phyloP scores from a whole-genome alignment of 192 early-diverging fungal genomes.

The Coemansia sp. region DNA sequence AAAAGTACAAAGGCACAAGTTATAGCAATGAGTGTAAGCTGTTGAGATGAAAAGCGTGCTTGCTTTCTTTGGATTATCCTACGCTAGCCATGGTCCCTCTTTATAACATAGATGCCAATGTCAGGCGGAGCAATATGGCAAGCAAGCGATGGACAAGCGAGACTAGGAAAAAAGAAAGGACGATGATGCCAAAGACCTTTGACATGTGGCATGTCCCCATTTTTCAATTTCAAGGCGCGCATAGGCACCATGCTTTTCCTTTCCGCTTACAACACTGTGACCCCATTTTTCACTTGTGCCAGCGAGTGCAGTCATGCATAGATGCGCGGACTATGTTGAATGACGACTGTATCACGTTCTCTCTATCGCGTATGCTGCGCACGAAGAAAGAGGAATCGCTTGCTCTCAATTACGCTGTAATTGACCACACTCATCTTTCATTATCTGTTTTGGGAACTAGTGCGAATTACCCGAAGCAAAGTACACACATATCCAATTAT shows the following conservation, averaged over 20 bases:
- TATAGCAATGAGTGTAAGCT: neutral
- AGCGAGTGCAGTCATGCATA: neutral
- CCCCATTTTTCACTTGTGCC: neutral
- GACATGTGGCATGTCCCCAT: neutral
- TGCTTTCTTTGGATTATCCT: neutral
- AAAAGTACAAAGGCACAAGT: neutral
- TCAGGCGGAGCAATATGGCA: neutral
- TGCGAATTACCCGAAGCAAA: neutral
- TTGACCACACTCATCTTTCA: neutral
- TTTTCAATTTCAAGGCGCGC: neutral
- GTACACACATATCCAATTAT: neutral
- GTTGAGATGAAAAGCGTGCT: neutral
- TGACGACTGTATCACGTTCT: neutral
- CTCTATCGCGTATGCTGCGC: neutral
- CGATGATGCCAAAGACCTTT: neutral
- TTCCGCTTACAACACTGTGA: neutral
- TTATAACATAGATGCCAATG: neutral
- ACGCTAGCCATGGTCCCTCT: neutral
- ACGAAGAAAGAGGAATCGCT: neutral
- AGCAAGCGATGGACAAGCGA: neutral
- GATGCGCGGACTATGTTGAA: neutral
- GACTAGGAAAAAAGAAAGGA: neutral
- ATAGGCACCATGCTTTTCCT: conserved; percentile 1
- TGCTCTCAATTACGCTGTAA: neutral
- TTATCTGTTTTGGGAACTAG: neutral